Base-by-base conservation (phyloP, 2,329 filamentous ascomycete genomes). In the Alternaria metachromatica region DNA sequence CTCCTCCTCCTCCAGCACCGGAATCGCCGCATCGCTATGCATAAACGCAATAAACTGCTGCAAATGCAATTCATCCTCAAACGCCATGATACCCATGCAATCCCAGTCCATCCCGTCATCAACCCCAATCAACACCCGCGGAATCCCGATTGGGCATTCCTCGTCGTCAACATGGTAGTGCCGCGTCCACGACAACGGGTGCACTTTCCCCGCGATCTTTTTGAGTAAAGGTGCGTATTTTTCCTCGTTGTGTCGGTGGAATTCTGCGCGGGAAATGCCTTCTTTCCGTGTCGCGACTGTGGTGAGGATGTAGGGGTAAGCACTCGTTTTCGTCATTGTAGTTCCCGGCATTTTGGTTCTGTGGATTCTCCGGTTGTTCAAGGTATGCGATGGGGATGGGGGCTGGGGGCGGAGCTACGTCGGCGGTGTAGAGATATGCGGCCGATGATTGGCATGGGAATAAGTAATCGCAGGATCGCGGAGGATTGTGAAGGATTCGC, bases 41-140 rank as follows among this genome's bases (percentile, higher is more conserved):
- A 71, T 68, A 44, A 71, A 68, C 0, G 68, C 62, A 23, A 71
- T 66, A 26, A 71, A 71, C n/a, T 69, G 68, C 58, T 71, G 68
- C 48, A 48, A 65, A 26, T 71, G 68, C 49, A 71, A 33, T 26
- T 71, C 67, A n/a, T 71, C 68, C 12, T 37, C 63, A 30, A 71
- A 71, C 11, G 64, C 60, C 68, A 71, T 71, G 12, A 64, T 63
- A 21, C 68, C 63, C 20, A 66, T 68, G 20, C 67, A 69, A 28
- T 71, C 68, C 67, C 67, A 71, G n/a, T 69, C 68, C 21, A 71
- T 43, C n/a, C 57, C 59, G 6, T 65, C 67, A 26, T 64, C 55
- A 3, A 25, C 49, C 11, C 67, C 67, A 15, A 71, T 54, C 20
- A 68, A 58, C 3, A 65, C 46, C 21, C 55, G 64, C 3, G 67